Base-by-base conservation (phyloP, 306 rosid species). In the Acacia crassicarpa region DNA sequence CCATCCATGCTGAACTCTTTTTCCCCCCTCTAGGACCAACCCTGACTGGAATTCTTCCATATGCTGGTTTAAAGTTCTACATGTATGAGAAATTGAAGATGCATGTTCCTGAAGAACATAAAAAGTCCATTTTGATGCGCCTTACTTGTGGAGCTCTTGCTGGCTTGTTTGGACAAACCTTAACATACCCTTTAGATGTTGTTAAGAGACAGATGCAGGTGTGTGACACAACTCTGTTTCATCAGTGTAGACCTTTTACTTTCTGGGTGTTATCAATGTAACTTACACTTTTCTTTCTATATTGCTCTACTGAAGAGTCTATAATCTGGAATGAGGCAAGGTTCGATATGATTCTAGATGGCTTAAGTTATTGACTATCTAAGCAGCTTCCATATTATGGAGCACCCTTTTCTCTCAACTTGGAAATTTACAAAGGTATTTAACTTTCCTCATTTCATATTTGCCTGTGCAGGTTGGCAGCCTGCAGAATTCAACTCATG, bases 181-280 rank as follows among this genome's bases (percentile, higher is more conserved):
- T 92, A 83, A 95, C 99, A 0, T 95, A 95, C 86, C 99, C 99
- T 35, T 81, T 95, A 82, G 99, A 95, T 81, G 99, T 95, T 76
- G 97, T 95, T 43, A 91, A 97, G 90, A 90, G 99, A 86, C 99
- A 95, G 78, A 93, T 95, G 99, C 99, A 95, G 99, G 99, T 93
- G 88, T 23, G 16, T 72, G 72, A 30, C 46, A 44, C 58, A 19
- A 71, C 54, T 44, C 40, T 58, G 71, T 72, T 25, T 71, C 30
- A 17, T 27, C 17, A 25, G 74, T 20, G n/a, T 32, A 58, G 46
- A 67, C 12, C 30, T 9, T 54, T 40, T 27, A 14, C 22, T 30
- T 17, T 33, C 30, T 54, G 38, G 44, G n/a, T n/a, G n/a, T n/a
- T n/a, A n/a, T n/a, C n/a, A n/a, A n/a, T n/a, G n/a, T n/a, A n/a